Evolutionary conservation across 768 basidiomycete species (phyloP), one percentile per base, ranked within the genome.

Genomic region (Lactarius pseudohatsudake): DNA sequence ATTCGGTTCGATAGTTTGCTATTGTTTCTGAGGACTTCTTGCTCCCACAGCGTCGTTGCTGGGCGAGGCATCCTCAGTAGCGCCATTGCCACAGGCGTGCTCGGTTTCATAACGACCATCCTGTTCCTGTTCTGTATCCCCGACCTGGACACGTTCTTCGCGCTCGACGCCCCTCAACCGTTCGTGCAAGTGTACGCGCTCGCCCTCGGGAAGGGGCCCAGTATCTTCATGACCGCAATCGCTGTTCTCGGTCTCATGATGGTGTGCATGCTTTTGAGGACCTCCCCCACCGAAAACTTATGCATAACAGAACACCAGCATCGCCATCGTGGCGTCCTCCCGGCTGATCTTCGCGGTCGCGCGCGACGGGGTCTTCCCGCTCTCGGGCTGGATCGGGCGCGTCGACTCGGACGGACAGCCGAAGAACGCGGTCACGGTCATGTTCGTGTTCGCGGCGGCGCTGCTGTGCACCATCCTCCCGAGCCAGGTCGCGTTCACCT

Each of bases 271-370:
- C 32, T 15, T 64, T 41, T 16, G 3, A 4, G 9, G n/a, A n/a
- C 47, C 50, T 1, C 13, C 61, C 43, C n/a, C 36, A 26, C 43
- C 59, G 45, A 61, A 45, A 53, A 7, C 43, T 30, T 36, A 26
- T 47, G 13, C 36, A 3, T 2, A 28, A 55, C 50, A 93, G 90
- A 95, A 91, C 75, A 94, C 94, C 1, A 92, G 89, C 69, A 84
- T 96, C 54, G 86, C 91, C 20, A 87, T 96, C 64, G 92, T 96
- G 22, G 94, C 95, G 1, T 86, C 93, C 15, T 95, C 93, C 15
- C 86, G 94, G 4, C 83, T 97, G 32, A 83, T 97, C 47, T 97
- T 91, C 72, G 95, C 94, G 10, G 90, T 97, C 55, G 94, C 94
- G n/a, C 88, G 95, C 61, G 95, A 97, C 71, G 94, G 94, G 34